phyloP scores from a whole-genome alignment of 306 rosid species.

The Ormosia emarginata region DNA sequence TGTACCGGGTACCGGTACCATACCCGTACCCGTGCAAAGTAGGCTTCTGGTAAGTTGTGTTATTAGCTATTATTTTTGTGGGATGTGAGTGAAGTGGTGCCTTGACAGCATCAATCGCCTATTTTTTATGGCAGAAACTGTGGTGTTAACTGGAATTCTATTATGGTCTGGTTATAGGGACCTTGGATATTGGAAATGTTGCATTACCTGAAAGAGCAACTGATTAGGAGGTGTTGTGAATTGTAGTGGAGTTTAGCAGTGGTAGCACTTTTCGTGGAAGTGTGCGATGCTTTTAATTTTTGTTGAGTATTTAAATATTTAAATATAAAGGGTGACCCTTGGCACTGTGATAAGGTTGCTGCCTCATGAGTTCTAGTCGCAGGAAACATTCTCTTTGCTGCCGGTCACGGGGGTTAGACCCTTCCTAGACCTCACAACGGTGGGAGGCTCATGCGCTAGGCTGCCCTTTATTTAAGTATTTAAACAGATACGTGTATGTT shows the following conservation, averaged over 20 bases:
- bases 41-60: neutral
- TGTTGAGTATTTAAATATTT: no score
- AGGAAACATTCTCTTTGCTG: no score
- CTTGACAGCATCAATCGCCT: neutral
- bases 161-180: neutral
- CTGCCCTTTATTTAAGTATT: no score
- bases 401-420: no score
- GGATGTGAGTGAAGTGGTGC: neutral
- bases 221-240: neutral
- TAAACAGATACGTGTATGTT: no score
- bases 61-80: neutral
- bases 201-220: neutral
- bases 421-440: no score
- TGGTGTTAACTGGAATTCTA: neutral
- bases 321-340: no score
- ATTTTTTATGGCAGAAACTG: neutral
- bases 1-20: no score
- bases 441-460: no score
- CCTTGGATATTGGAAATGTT: neutral
- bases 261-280: neutral
- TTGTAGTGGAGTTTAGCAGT: neutral
- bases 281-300: neutral
- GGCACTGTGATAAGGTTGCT: no score
- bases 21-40: no score
- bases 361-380: no score